A percentile compares a stretch with the other conserved stretches of the same genome.
phyloP scores from a whole-genome alignment of 768 basidiomycete genomes.

The Suillus weaverae region DNA sequence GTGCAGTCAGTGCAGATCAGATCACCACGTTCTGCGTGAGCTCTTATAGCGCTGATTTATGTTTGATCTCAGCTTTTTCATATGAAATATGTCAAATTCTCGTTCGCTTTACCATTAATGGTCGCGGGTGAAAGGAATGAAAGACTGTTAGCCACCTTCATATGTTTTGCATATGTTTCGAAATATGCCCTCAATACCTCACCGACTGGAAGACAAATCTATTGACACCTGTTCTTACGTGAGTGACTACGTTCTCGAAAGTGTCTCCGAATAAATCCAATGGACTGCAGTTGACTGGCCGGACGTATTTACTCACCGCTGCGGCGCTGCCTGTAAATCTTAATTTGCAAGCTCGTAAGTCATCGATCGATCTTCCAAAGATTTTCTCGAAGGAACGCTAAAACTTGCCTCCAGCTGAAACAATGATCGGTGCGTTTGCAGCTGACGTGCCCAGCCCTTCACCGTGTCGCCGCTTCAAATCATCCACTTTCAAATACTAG shows the following conservation, averaged over 20 bases:
- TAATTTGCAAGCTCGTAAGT: background rate
- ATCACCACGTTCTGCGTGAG: background rate
- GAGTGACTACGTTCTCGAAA: background rate
- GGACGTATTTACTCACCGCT: background rate
- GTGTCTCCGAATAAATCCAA: background rate
- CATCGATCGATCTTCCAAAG: background rate
- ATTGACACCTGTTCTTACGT: background rate
- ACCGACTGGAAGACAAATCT: background rate
- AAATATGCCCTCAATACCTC: background rate
- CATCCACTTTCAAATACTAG: background rate
- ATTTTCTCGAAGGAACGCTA: background rate
- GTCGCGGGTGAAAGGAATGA: background rate
- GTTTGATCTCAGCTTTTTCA: background rate
- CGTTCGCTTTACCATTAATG: background rate
- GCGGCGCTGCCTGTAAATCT: background rate
- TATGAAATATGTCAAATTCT: background rate
- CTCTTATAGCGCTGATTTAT: background rate
- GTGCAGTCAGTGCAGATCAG: background rate
- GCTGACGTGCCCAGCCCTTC: background rate
- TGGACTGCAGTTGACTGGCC: background rate
- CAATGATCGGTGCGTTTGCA: background rate
- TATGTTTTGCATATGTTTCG: background rate
- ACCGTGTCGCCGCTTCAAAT: background rate
- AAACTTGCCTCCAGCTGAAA: background rate
- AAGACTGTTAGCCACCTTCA: background rate